Percentiles rank a stretch among this genome's conserved stretches.
Evolutionary conservation across 106 monocot species (phyloP).

Genomic region (Narthecium ossifragum): DNA sequence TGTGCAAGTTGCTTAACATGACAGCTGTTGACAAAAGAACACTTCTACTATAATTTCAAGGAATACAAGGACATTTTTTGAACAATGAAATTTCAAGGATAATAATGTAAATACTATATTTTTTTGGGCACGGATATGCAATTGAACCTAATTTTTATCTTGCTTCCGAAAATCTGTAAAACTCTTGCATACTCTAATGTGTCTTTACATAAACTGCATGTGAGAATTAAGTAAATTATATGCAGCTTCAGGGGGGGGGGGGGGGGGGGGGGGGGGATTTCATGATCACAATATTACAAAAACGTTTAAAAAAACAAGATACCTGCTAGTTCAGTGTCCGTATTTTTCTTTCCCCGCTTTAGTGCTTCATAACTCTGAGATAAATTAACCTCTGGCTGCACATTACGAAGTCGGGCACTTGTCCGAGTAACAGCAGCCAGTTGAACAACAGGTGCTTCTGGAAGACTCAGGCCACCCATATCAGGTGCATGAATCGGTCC

Average conservation of each 20-base stretch:
- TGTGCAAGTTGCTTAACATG: too few relatives aligned
- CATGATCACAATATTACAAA: background rate
- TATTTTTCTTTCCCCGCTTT: slow-evolving; percentile 63
- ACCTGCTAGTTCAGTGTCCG: slow-evolving; percentile 80
- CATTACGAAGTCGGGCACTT: slow-evolving; percentile 83
- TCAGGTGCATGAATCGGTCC: slow-evolving; percentile 64
- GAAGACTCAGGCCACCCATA: slow-evolving; percentile 25
- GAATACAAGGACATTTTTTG: too few relatives aligned
- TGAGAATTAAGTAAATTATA: background rate
- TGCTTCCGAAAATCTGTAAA: too few relatives aligned
- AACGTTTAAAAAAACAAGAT: background rate
- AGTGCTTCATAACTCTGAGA: slow-evolving; percentile 82
- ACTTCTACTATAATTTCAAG: too few relatives aligned
- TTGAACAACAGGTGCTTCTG: slow-evolving; percentile 68
- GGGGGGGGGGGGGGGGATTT: background rate
- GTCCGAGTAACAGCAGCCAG: slow-evolving; percentile 62
- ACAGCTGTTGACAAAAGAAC: too few relatives aligned
- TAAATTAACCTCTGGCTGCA: slow-evolving; percentile 78
- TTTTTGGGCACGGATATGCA: too few relatives aligned
- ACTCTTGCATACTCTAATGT: too few relatives aligned
- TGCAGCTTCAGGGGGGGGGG: background rate
- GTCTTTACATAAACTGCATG: too few relatives aligned
- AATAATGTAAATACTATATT: too few relatives aligned
- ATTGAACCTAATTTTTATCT: too few relatives aligned
- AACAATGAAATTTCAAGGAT: too few relatives aligned